Evolutionary conservation across 2,329 filamentous ascomycete genomes (phyloP).

Genomic region (Neopestalotiopsis rosae): DNA sequence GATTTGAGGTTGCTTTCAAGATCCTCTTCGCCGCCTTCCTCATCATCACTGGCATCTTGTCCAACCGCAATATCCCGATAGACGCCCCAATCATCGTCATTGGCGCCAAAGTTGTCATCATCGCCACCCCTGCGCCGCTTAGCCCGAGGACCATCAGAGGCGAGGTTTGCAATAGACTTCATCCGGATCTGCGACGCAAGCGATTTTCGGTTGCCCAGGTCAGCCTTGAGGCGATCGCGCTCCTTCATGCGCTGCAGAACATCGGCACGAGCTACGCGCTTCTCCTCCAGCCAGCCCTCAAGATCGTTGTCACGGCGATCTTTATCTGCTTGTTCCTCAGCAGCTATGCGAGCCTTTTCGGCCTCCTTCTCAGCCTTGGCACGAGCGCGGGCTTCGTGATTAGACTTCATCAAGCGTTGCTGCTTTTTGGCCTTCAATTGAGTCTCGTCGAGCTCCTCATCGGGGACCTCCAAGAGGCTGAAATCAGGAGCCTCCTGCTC

Average conservation of each 20-base stretch:
- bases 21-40: slow-evolving; percentile 93
- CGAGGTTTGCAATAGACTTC: slow-evolving; percentile 96
- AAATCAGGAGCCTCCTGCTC: slow-evolving; percentile 86
- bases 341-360: slow-evolving; percentile 82
- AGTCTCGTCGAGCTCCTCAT: slow-evolving; percentile 92
- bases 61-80: slow-evolving; percentile 92
- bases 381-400: slow-evolving; percentile 89
- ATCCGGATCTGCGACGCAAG: slow-evolving; percentile 96
- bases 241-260: slow-evolving; percentile 88
- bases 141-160: slow-evolving; percentile 83
- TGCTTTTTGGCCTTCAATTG: slow-evolving; percentile 90
- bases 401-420: slow-evolving; percentile 91
- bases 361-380: slow-evolving; percentile 95
- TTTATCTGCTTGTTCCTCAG: slow-evolving; percentile 82
- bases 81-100: slow-evolving; percentile 97
- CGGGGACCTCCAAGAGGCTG: slow-evolving; percentile 84
- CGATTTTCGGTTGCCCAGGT: slow-evolving; percentile 95
- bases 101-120: slow-evolving; percentile 95
- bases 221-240: slow-evolving; percentile 88
- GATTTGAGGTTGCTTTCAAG: slow-evolving; percentile 73
- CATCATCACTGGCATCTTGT: slow-evolving; percentile 78
- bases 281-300: slow-evolving; percentile 85
- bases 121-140: slow-evolving; percentile 87
- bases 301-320: slow-evolving; percentile 85
- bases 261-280: slow-evolving; percentile 73